Base-by-base conservation (phyloP, 352 stramenopile genomes). In the Globisporangium orthogonon region DNA sequence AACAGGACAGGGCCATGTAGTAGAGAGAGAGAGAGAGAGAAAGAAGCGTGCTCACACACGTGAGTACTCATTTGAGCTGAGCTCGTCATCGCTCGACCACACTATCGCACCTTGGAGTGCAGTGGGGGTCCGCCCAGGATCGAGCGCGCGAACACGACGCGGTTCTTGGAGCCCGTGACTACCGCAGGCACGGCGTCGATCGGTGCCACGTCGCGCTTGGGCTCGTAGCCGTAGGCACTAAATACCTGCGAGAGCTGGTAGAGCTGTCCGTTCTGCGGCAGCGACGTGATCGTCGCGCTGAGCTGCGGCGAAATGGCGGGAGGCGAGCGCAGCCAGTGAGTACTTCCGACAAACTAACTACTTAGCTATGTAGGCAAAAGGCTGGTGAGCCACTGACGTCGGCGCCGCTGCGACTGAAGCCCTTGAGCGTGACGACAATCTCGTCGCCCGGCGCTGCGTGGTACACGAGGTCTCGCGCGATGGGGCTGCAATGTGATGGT, bases 201-300 rank as follows among this genome's bases (percentile, higher is more conserved):
- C 11, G 78, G 56, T 2, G 57, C 69, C 40, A 69, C 69, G 7
- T 78, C 71, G 29, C 69, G 73, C 62, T 96, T 96, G 15, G 91
- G 91, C 14, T 97, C 89, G 44, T 91, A 91, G 9, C 74, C 91
- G 59, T 97, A 95, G 56, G 85, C 67, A 54, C 83, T 91, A 63
- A 78, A 97, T 23, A 97, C 73, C 17, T 96, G 71, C 7, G 86
- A 94, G 50, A 96, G 80, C 67, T 97, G 91, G 62, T 91, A 96
- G 35, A 97, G 66, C 58, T 76, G 66, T 15, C 91, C 91, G 28
- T 87, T 80, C 33, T 76, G 66, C 2, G 90, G 89, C 13, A 97
- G 70, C 50, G 82, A 88, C 15, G 83, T 93, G 67, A 97, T 94
- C 17, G 72, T 93, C 50, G 78, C 70, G 9, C 65, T 71, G 31